These are phyloP conservation scores for Trypanosoma avium DNA, from an alignment of 208 protist species.

Conservation along the genomic window DNA sequence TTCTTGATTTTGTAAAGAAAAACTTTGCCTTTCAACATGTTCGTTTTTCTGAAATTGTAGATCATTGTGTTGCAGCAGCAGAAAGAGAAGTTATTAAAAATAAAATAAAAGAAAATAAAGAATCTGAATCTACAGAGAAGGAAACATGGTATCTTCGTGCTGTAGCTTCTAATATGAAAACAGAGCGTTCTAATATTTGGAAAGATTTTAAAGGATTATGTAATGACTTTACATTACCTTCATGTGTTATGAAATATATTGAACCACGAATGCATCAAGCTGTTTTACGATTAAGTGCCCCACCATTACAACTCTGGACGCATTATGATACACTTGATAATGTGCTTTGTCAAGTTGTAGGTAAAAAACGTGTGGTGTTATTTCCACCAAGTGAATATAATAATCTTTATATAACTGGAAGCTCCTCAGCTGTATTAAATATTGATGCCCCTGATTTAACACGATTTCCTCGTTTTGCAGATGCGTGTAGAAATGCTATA, in stretches of 20 bases:
- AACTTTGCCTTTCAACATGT: slow-evolving; percentile 89
- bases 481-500: slow-evolving; percentile 66
- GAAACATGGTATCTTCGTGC: slow-evolving; percentile 89
- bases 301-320: slow-evolving; percentile 90
- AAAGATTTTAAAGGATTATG: slow-evolving; percentile 70
- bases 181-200: slow-evolving; percentile 81
- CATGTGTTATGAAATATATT: slow-evolving; percentile 39
- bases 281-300: slow-evolving; percentile 85
- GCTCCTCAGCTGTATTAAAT: slow-evolving; percentile 84
- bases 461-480: slow-evolving; percentile 80
- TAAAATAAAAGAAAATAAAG: not conserved
- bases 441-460: slow-evolving; percentile 70
- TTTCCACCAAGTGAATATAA: slow-evolving; percentile 86
- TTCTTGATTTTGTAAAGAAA: slow-evolving; percentile 91
- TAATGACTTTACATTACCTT: slow-evolving; percentile 73
- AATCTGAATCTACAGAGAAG: not conserved
- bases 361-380: slow-evolving; percentile 87
- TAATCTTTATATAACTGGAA: slow-evolving; percentile 90
- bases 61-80: slow-evolving; percentile 46
- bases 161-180: slow-evolving; percentile 84
- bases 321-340: slow-evolving; percentile 95
- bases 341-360: slow-evolving; percentile 91
- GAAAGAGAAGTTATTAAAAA: not conserved
- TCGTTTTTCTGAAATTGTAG: slow-evolving; percentile 61
- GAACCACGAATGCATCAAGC: slow-evolving; percentile 79